A percentile compares a stretch with the other conserved stretches of the same genome.
These are phyloP conservation scores for Conringia planisiliqua DNA, from an alignment of 345 rosid genomes.

Conservation along the genomic window DNA sequence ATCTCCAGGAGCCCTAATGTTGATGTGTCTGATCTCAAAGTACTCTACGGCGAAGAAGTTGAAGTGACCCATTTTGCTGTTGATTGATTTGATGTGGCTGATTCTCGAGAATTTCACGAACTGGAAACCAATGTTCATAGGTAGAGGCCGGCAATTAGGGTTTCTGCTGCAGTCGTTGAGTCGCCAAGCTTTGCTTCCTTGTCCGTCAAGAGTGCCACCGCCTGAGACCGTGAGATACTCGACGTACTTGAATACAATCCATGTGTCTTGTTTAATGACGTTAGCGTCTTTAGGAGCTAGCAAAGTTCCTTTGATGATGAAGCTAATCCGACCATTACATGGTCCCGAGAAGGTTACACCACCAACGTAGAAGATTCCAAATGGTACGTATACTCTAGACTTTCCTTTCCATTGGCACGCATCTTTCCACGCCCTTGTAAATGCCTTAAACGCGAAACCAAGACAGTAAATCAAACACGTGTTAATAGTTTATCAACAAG, in stretches of 20 bases:
- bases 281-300: constrained; percentile 30
- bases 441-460: constrained; percentile 15
- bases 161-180: constrained; percentile 14
- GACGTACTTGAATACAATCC: constrained; percentile 27
- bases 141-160: constrained; percentile 3
- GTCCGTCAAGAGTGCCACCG: constrained; percentile 29
- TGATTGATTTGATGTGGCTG: constrained; percentile 10
- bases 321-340: constrained; percentile 21
- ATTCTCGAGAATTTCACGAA: constrained; percentile 29
- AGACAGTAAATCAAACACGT: background rate
- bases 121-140: constrained; percentile 29
- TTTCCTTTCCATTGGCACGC: constrained; percentile 25
- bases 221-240: constrained; percentile 29
- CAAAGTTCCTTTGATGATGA: constrained; percentile 32
- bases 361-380: constrained; percentile 25
- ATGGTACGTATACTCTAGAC: constrained; percentile 25
- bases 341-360: constrained; percentile 28
- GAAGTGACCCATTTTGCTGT: constrained; percentile 36
- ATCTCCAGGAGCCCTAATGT: constrained; percentile 17
- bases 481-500: background rate
- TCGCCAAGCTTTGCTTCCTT: constrained; percentile 28
- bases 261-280: constrained; percentile 21
- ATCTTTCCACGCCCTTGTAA: constrained; percentile 31
- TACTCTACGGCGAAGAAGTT: constrained; percentile 11
- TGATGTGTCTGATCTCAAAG: constrained; percentile 1